These are phyloP conservation scores for Ogataea angusta DNA, from an alignment of 805 yeast genomes.

Conservation along the genomic window DNA sequence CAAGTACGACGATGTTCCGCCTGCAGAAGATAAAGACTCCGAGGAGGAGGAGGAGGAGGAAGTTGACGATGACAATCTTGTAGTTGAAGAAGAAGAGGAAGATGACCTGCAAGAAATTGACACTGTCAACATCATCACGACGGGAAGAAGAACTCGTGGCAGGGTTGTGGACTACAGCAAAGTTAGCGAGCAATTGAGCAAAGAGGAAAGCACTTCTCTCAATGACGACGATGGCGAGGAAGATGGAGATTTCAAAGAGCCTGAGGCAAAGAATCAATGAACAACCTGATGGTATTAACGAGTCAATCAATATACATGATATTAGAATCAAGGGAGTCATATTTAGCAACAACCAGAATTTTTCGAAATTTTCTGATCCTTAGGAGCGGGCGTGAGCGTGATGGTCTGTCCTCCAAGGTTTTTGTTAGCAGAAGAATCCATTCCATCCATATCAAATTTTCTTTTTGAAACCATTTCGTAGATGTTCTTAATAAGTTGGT, in stretches of 20 bases:
- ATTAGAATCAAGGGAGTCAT: constrained; percentile 4
- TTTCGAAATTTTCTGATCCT: constrained; percentile 61
- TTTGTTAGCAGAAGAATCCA: constrained; percentile 39
- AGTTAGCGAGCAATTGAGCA: constrained; percentile 68
- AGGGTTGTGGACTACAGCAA: constrained; percentile 80
- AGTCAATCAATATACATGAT: constrained; percentile 10
- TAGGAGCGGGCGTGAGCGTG: constrained; percentile 89
- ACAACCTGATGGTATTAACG: constrained; percentile 9
- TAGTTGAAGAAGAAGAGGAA: constrained; percentile 66
- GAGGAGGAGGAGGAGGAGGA: constrained; percentile 40
- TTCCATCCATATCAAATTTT: constrained; percentile 83
- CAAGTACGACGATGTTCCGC: constrained; percentile 23
- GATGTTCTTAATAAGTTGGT: constrained; percentile 87
- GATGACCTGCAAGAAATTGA: constrained; percentile 81
- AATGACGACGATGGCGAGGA: constrained; percentile 50
- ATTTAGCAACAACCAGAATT: constrained; percentile 64
- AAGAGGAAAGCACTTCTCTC: constrained; percentile 39
- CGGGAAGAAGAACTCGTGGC: constrained; percentile 88
- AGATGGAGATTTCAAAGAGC: constrained; percentile 50
- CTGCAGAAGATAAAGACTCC: constrained; percentile 32
- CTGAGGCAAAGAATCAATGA: constrained; percentile 17
- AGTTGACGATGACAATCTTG: constrained; percentile 49
- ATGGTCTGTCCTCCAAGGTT: constrained; percentile 85
- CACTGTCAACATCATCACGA: constrained; percentile 74
- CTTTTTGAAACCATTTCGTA: constrained; percentile 93